Base-by-base conservation (phyloP, 768 basidiomycete species). In the Guyanaporus albipodus region DNA sequence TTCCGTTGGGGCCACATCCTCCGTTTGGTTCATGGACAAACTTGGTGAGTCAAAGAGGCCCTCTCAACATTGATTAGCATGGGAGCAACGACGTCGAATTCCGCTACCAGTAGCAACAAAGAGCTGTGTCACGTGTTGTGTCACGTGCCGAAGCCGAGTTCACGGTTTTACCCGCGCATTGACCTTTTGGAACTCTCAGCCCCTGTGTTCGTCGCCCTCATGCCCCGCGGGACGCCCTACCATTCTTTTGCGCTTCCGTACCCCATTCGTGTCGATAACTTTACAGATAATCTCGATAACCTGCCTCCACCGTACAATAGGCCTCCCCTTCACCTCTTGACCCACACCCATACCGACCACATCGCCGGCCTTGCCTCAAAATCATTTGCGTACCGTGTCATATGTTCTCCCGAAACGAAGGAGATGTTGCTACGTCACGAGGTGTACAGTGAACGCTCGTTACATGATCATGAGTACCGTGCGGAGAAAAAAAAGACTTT, bases 261-360 rank as follows among this genome's bases (percentile, higher is more conserved):
- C 60, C 75, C 67, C 54, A 92, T 97, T 39, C 83, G 91, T 2
- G 83, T 97, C 23, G 94, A 98, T 61, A 79, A 83, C 50, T 98
- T 98, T 65, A 72, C 79, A 4, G 56, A 64, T 28, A 64, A 67
- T 17, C 56, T 72, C 48, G 66, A 75, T 5, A 49, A 65, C 23
- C 38, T 67, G 4, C 63, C 66, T 18, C 39, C 58, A 10, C 66
- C 64, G 0, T 66, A 57, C 41, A 72, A 67, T 39, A 53, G 60
- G 50, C 67, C 71, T 2, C 61, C 70, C 8, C 65, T 92, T 10
- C 80, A 90, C 62, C 77, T 96, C n/a, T 77, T 96, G 44, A 82
- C 86, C 0, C 92, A 96, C 61, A 88, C 91, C 0, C 94, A 95
- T 67, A 77, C 91, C 0, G 93, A 95, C 66, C 93, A 96, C 60